phyloP scores from a whole-genome alignment of 768 basidiomycete genomes.

The Hydnum rufescens region DNA sequence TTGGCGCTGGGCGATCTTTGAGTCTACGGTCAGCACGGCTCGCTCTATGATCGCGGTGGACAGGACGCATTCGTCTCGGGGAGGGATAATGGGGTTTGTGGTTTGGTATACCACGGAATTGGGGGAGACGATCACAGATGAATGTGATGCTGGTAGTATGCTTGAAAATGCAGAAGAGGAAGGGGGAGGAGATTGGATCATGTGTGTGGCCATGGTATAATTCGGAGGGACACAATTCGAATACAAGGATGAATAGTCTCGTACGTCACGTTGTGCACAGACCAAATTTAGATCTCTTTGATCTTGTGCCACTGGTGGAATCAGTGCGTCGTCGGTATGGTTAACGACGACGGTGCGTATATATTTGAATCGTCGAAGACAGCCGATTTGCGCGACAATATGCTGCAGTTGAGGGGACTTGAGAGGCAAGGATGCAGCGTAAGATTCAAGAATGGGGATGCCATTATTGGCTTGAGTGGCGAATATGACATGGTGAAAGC shows the following conservation, averaged over 20 bases:
- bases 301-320: conserved; percentile 33
- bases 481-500: conserved; percentile 48
- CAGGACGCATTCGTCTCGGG: conserved; percentile 28
- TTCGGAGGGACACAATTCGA: conserved; percentile 23
- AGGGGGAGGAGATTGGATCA: conserved; percentile 23
- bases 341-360: conserved; percentile 19
- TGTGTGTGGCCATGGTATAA: conserved; percentile 56
- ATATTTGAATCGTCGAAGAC: conserved; percentile 36
- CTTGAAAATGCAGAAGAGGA: too few relatives aligned
- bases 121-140: conserved; percentile 17
- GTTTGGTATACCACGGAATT: conserved; percentile 44
- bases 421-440: conserved; percentile 22
- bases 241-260: background rate
- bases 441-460: conserved; percentile 29
- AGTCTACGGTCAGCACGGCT: conserved; percentile 31
- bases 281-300: conserved; percentile 48
- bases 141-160: conserved; percentile 15
- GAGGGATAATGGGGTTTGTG: conserved; percentile 47
- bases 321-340: conserved; percentile 40
- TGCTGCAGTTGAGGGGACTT: conserved; percentile 15
- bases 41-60: conserved; percentile 42
- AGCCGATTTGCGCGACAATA: conserved; percentile 23
- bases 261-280: conserved; percentile 8
- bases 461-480: conserved; percentile 59
- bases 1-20: conserved; percentile 31